Base-by-base conservation (phyloP, 106 monocot genomes). In the Acanthochlamys bracteata region DNA sequence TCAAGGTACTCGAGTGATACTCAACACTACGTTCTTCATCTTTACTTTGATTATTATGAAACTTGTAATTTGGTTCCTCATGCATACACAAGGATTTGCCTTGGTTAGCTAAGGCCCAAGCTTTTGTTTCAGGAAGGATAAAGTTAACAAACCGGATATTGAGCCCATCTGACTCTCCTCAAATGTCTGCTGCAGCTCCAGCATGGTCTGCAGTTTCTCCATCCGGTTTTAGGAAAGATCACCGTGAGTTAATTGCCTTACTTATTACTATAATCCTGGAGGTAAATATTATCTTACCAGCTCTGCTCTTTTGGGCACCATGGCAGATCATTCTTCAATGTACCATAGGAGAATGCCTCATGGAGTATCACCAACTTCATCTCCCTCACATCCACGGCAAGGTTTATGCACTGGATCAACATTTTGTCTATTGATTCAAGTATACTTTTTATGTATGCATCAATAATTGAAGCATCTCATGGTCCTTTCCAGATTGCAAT, bases 401-500 rank as follows among this genome's bases (percentile, higher is more conserved):
- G 77, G 81, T 85, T 41, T 69, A 17, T 42, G 41, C 41, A 57
- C 33, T 6, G 33, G 33, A 33, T 33, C 1, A 33, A 33, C 6
- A 33, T 33, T n/a, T 33, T 33, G 33, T 33, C 33, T 33, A 33
- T 33, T 49, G 17, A 49, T 49, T 4, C 17, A 14, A 17, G 9
- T 14, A 14, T 49, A 1, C 17, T 9, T 49, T 49, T 49, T 49
- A 49, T 17, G 49, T 14, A 14, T 49, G 12, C 49, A 12, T 49
- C 49, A 49, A 14, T 49, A 12, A 45, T 49, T 49, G 12, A 15
- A 43, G 13, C 22, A 3, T 57, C 42, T 79, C 25, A 33, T 25
- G 20, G 54, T 63, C n/a, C 78, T 71, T n/a, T 52, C 66, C 69
- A 68, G 80, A 74, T 41, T 88, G 83, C 68, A 74, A 64, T 64